These are phyloP conservation scores for Pyrenopolyporus hunteri DNA, from an alignment of 495 filamentous ascomycete genomes.

Conservation along the genomic window DNA sequence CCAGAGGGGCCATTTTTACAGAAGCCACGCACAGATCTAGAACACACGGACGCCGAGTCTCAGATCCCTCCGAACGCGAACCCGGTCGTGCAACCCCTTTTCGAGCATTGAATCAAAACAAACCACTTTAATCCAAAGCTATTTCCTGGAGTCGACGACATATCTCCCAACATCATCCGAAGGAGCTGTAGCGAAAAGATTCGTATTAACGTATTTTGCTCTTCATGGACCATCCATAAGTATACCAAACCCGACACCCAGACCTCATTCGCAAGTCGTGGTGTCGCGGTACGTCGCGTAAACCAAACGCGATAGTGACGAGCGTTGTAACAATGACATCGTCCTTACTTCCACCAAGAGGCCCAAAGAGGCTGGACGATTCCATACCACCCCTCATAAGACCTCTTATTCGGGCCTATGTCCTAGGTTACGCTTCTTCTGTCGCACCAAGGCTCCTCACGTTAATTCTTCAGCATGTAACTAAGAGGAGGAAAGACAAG, in stretches of 20 bases:
- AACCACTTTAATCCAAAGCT: constrained; percentile 5
- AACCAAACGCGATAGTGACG: constrained; percentile 16
- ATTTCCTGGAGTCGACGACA: neutral
- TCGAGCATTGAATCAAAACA: constrained; percentile 12
- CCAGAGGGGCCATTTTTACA: neutral
- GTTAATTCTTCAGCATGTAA: constrained; percentile 55
- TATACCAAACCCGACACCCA: constrained; percentile 6
- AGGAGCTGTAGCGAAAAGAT: neutral
- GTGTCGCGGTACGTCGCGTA: no score
- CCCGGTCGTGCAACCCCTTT: constrained; percentile 18
- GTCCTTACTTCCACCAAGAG: constrained; percentile 25
- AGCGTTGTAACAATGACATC: constrained; percentile 34
- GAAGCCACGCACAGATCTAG: constrained; percentile 19
- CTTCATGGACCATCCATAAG: constrained; percentile 7
- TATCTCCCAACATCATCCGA: neutral
- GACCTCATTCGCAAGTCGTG: constrained; percentile 17
- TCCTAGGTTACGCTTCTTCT: constrained; percentile 74
- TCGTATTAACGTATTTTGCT: neutral
- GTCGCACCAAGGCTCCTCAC: constrained; percentile 70
- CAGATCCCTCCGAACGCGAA: constrained; percentile 14
- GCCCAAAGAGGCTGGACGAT: constrained; percentile 42
- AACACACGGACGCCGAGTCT: constrained; percentile 25
- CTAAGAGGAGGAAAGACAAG: constrained; percentile 53
- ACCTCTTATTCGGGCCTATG: constrained; percentile 76
- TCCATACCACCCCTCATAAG: constrained; percentile 51